phyloP scores from a whole-genome alignment of 768 basidiomycete genomes.

The Phlebiopsis gigantea region DNA sequence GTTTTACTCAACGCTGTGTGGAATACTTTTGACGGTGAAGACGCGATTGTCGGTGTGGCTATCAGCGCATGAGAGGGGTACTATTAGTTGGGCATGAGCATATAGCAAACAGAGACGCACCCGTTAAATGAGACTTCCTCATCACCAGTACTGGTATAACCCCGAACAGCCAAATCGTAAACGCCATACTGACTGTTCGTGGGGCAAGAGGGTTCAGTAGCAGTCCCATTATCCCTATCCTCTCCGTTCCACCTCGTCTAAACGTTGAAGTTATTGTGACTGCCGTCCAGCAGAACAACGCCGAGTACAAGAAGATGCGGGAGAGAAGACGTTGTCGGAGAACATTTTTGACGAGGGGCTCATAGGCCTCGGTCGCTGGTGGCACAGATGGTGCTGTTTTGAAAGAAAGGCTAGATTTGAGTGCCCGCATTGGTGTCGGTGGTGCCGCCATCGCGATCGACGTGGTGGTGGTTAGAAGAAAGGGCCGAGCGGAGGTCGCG shows the following conservation, averaged over 20 bases:
- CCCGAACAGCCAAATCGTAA: slow-evolving; percentile 42
- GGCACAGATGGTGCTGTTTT: slow-evolving; percentile 53
- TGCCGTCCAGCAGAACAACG: slow-evolving; percentile 40
- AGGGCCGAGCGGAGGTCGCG: neutral
- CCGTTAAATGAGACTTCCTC: slow-evolving; percentile 53
- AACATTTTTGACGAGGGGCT: slow-evolving; percentile 59
- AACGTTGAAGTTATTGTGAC: slow-evolving; percentile 38
- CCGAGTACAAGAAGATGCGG: slow-evolving; percentile 48
- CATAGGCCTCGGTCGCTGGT: slow-evolving; percentile 52
- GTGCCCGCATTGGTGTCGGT: slow-evolving; percentile 41
- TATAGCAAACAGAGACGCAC: slow-evolving; percentile 32
- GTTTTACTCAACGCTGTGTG: slow-evolving; percentile 41
- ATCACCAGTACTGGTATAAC: slow-evolving; percentile 54
- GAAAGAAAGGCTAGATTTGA: slow-evolving; percentile 27
- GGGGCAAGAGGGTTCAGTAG: slow-evolving; percentile 35
- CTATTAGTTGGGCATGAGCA: too few relatives aligned
- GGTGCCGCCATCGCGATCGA: neutral
- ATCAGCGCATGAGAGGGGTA: slow-evolving; percentile 15
- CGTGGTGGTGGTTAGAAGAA: neutral
- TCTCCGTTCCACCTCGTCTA: slow-evolving; percentile 33
- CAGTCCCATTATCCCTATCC: slow-evolving; percentile 29
- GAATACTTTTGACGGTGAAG: slow-evolving; percentile 49
- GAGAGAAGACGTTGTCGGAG: slow-evolving; percentile 56
- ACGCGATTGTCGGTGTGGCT: slow-evolving; percentile 42
- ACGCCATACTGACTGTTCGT: slow-evolving; percentile 35